Conservation (phyloP, 352 stramenopile species). For the Phytophthora cactorum region DNA sequence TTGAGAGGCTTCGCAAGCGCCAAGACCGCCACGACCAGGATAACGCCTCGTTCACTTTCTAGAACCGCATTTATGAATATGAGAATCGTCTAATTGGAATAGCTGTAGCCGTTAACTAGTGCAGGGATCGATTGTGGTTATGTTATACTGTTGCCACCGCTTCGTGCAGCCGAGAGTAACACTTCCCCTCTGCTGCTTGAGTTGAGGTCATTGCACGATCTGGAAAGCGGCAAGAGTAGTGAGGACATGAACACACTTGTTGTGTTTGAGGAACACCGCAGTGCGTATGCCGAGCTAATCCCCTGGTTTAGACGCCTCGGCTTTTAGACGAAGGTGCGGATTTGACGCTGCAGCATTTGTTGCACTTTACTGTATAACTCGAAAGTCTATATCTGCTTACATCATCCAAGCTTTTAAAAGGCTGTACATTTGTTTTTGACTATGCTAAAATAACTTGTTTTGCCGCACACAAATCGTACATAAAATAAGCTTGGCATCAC, state of each 20-base stretch:
- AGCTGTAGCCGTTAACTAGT: neutral
- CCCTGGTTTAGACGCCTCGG: neutral
- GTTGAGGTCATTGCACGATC: no score
- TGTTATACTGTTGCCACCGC: no score
- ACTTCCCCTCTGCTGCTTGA: no score
- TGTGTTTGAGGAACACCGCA: no score
- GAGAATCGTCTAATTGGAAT: neutral
- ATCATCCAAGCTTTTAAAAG: no score
- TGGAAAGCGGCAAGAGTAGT: no score
- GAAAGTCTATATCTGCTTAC: neutral
- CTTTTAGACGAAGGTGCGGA: neutral
- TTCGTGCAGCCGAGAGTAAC: no score
- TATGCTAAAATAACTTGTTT: neutral
- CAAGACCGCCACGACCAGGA: conserved; percentile 65
- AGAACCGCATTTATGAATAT: conserved; percentile 12
- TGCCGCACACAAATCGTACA: neutral
- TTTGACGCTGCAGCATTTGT: neutral
- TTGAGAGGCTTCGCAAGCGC: conserved; percentile 88
- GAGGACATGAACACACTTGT: no score
- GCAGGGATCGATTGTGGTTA: no score
- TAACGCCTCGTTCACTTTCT: conserved; percentile 76
- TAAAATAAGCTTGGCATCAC: neutral
- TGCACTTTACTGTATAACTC: neutral
- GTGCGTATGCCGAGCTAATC: neutral
- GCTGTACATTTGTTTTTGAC: neutral